Conservation (phyloP, 805 yeast genomes). For the Monosporozyma unispora region DNA sequence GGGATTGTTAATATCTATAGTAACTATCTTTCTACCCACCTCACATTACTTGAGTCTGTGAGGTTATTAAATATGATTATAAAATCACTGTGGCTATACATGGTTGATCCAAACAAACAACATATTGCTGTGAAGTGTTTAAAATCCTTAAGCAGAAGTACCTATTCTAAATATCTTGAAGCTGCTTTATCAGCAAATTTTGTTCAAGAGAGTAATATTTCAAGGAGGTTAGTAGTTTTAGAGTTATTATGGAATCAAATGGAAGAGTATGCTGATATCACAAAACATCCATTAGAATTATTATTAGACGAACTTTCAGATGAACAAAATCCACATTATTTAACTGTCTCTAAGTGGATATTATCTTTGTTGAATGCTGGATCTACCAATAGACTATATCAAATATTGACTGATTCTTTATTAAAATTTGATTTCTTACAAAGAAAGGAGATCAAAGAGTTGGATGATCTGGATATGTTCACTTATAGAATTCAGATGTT, state of each 20-base stretch:
- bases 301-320: constrained; percentile 54
- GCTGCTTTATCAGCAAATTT: constrained; percentile 60
- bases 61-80: constrained; percentile 23
- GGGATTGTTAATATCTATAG: constrained; percentile 28
- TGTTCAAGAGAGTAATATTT: constrained; percentile 31
- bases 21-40: constrained; percentile 21
- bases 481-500: constrained; percentile 52
- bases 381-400: constrained; percentile 50
- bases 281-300: constrained; percentile 56
- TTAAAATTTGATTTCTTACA: constrained; percentile 33
- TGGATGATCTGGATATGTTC: constrained; percentile 57
- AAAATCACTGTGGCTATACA: constrained; percentile 45
- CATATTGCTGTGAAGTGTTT: constrained; percentile 62
- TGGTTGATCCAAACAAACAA: constrained; percentile 45
- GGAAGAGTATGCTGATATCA: constrained; percentile 26
- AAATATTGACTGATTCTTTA: constrained; percentile 48
- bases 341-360: constrained; percentile 44
- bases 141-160: constrained; percentile 49
- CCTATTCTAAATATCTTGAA: constrained; percentile 51
- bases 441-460: constrained; percentile 25
- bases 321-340: constrained; percentile 35
- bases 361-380: constrained; percentile 40
- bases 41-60: constrained; percentile 19
- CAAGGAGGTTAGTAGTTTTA: constrained; percentile 44
- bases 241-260: constrained; percentile 71